Percentiles rank a stretch among this genome's conserved stretches.
Conservation (phyloP, 306 rosid genomes). For the Cicer yamashitae region DNA sequence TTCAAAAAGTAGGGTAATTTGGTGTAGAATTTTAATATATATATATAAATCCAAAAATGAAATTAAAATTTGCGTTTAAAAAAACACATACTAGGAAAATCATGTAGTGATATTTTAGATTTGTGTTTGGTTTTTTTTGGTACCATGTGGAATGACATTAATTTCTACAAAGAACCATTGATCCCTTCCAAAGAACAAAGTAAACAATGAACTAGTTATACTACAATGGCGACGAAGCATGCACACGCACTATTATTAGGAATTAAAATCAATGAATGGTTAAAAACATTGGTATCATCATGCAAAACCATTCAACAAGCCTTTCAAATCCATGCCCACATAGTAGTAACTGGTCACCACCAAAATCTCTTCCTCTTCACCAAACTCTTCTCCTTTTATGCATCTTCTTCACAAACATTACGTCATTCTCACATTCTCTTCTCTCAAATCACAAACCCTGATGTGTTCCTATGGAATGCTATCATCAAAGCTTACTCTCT, state of each 20-base stretch:
- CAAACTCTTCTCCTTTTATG: constrained; percentile 45
- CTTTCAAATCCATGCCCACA: constrained; percentile 52
- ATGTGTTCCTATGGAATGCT: constrained; percentile 51
- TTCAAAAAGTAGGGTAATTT: too few relatives aligned
- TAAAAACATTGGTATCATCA: constrained; percentile 43
- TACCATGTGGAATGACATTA: neutral
- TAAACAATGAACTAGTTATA: neutral
- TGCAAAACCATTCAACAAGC: constrained; percentile 50
- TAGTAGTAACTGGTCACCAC: constrained; percentile 42
- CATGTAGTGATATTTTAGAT: too few relatives aligned
- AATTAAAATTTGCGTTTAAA: too few relatives aligned
- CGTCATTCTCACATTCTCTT: constrained; percentile 46
- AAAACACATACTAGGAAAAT: too few relatives aligned
- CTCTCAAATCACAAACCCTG: constrained; percentile 46
- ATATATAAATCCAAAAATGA: too few relatives aligned
- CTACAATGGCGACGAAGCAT: constrained; percentile 18
- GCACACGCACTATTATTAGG: neutral
- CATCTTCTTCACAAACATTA: constrained; percentile 1
- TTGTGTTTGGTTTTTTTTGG: neutral
- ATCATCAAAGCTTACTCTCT: constrained; percentile 50
- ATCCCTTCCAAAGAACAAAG: neutral
- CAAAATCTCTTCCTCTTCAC: constrained; percentile 42
- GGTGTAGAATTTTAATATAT: too few relatives aligned
- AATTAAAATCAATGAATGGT: neutral
- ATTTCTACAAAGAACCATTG: neutral